Conservation (phyloP, 768 basidiomycete species). For the Pleurotus pulmonarius region DNA sequence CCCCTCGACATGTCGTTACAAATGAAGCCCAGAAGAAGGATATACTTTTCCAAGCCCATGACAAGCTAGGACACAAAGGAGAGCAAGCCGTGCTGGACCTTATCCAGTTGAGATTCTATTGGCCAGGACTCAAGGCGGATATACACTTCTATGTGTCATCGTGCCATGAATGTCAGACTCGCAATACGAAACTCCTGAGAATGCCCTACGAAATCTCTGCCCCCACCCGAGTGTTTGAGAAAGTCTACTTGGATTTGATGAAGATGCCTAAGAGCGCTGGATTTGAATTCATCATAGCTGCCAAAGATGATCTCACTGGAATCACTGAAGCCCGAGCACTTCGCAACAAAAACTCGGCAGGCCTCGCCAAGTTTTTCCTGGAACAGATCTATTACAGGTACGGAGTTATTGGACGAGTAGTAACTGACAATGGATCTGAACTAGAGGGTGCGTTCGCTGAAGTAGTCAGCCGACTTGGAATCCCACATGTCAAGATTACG, state of each 20-base stretch:
- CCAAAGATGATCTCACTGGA: constrained; percentile 25
- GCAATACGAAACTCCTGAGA: constrained; percentile 8
- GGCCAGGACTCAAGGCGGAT: constrained; percentile 19
- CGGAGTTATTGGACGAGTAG: constrained; percentile 19
- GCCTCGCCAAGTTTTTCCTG: constrained; percentile 24
- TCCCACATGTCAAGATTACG: constrained; percentile 25
- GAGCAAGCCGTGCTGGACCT: constrained; percentile 8
- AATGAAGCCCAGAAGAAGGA: constrained; percentile 7
- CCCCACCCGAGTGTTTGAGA: constrained; percentile 15
- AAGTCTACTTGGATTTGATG: constrained; percentile 24
- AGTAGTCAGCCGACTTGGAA: constrained; percentile 4
- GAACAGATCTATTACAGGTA: constrained; percentile 14
- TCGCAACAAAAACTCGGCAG: constrained; percentile 4
- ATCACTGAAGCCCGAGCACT: constrained; percentile 24
- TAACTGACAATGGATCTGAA: constrained; percentile 27
- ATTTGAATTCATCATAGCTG: constrained; percentile 20
- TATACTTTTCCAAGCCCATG: constrained; percentile 6
- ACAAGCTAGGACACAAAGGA: constrained; percentile 6
- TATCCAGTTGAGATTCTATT: constrained; percentile 19
- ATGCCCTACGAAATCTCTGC: constrained; percentile 13
- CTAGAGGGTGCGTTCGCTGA: constrained; percentile 16
- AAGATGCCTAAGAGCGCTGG: constrained; percentile 18
- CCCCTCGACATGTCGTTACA: constrained; percentile 13
- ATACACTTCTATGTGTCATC: constrained; percentile 19
- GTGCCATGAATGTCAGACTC: constrained; percentile 24